phyloP scores from a whole-genome alignment of 495 filamentous ascomycete genomes.

The Cudoniella acicularis region DNA sequence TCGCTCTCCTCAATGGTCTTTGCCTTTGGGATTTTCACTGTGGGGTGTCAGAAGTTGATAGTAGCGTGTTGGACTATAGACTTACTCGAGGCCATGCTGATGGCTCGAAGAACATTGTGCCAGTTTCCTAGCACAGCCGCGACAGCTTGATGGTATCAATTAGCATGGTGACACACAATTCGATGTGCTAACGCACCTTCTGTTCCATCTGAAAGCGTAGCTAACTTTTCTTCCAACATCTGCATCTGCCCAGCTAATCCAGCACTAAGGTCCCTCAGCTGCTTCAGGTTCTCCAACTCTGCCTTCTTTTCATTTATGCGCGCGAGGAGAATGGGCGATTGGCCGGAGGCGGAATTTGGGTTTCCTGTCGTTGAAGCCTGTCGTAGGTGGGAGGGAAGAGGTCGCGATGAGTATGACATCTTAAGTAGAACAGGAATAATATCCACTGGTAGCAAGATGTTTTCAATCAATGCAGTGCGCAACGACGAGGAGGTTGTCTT shows the following conservation, averaged over 20 bases:
- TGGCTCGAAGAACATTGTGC: constrained; percentile 90
- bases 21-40: constrained; percentile 59
- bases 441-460: too few species aligned
- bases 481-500: too few species aligned
- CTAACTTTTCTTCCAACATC: constrained; percentile 78
- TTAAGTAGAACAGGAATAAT: too few species aligned
- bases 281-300: constrained; percentile 83
- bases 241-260: constrained; percentile 89
- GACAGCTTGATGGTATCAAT: constrained; percentile 56
- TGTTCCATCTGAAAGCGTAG: constrained; percentile 85
- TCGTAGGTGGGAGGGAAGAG: constrained; percentile 60
- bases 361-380: constrained; percentile 52
- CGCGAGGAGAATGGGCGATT: constrained; percentile 76
- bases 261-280: constrained; percentile 84
- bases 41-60: not conserved
- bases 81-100: constrained; percentile 93
- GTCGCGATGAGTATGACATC: constrained; percentile 58
- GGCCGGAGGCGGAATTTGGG: constrained; percentile 45
- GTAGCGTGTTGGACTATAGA: too few species aligned
- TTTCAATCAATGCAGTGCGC: too few species aligned
- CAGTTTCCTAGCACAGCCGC: constrained; percentile 91
- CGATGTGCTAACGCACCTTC: constrained; percentile 59
- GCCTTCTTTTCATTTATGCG: constrained; percentile 92
- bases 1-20: constrained; percentile 42
- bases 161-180: too few species aligned